Percentiles rank a stretch among this genome's conserved stretches.
These are phyloP conservation scores for Aegilops umbellulata DNA, from an alignment of 176 grass and related monocot species.

Conservation along the genomic window DNA sequence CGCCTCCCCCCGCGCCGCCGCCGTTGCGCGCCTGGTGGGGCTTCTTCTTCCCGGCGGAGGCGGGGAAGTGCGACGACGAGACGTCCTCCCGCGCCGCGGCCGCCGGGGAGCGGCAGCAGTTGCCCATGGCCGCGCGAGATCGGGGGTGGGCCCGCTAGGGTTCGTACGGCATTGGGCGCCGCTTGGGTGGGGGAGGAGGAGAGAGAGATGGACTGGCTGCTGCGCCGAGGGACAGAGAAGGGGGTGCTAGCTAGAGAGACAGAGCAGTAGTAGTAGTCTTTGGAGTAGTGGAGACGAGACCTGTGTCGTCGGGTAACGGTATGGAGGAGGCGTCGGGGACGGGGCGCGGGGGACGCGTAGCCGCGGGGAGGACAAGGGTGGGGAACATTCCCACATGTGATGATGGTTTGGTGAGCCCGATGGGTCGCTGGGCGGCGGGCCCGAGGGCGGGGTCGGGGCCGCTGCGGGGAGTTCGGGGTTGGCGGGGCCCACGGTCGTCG, in stretches of 20 bases:
- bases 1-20: constrained; percentile 3
- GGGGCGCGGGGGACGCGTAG: constrained; percentile 42
- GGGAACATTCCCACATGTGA: constrained; percentile 34
- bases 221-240: neutral
- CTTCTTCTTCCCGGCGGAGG: constrained; percentile 58
- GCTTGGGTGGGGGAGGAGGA: constrained; percentile 15
- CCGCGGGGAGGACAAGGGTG: neutral
- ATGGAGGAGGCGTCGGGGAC: constrained; percentile 15
- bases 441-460: neutral
- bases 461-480: neutral
- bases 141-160: constrained; percentile 47
- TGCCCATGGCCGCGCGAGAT: constrained; percentile 74
- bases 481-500: neutral
- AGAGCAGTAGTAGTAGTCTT: neutral
- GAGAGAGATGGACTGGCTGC: neutral
- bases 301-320: constrained; percentile 80
- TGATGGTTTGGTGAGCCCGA: neutral
- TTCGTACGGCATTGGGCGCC: constrained; percentile 50
- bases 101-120: constrained; percentile 95
- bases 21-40: constrained; percentile 64
- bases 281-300: constrained; percentile 21
- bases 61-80: constrained; percentile 64
- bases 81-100: constrained; percentile 90
- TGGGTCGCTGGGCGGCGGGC: neutral
- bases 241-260: constrained; percentile 31